Evolutionary conservation across 495 filamentous ascomycete species (phyloP), one percentile per base, ranked within the genome.

Genomic region (Diplogelasinospora grovesii): DNA sequence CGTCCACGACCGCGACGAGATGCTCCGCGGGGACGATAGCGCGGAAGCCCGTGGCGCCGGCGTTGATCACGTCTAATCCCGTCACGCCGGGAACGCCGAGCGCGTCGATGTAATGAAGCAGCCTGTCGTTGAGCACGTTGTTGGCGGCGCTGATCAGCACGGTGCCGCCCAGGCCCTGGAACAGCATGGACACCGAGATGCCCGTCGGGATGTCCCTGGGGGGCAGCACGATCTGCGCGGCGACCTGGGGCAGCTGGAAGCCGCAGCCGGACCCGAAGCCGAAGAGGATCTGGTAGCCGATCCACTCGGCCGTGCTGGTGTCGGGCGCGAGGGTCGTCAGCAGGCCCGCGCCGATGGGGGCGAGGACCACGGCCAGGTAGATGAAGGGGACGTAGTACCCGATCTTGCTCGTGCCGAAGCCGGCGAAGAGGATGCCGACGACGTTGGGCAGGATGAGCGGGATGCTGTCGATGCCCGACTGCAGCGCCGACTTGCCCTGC

Each of bases 251-350:
- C 22, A 73, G 70, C 44, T 83, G 78, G 58, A 78, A 63, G 3
- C 71, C 74, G 3, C 68, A 48, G 1, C 80, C 80, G 5, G 74
- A 44, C 13, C 79, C 79, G 0, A 75, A 43, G 22, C 82, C 80
- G 36, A 61, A 73, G 8, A 84, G 22, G 22, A 79, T 61, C 47
- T 83, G 79, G 49, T 75, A 82, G 2, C 79, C 78, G 33, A 83
- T 79, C 79, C 78, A 84, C 8, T 64, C 41, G 3, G 40, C 45
- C 3, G 54, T 48, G 19, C 39, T 35, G 4, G 62, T 63, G 40
- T 48, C 48, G 1, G 48, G 24, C 11, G 53, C 54, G n/a, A 82
- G 71, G 0, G 79, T 85, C 1, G 70, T 69, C 56, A 56, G 56
- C 37, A 51, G 46, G 43, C 43, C 55, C 35, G 21, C 53, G 3